Percentiles rank a stretch among this genome's conserved stretches.
These are phyloP conservation scores for Hypoxylon sp. DNA, from an alignment of 2,329 filamentous ascomycete genomes.

Conservation along the genomic window DNA sequence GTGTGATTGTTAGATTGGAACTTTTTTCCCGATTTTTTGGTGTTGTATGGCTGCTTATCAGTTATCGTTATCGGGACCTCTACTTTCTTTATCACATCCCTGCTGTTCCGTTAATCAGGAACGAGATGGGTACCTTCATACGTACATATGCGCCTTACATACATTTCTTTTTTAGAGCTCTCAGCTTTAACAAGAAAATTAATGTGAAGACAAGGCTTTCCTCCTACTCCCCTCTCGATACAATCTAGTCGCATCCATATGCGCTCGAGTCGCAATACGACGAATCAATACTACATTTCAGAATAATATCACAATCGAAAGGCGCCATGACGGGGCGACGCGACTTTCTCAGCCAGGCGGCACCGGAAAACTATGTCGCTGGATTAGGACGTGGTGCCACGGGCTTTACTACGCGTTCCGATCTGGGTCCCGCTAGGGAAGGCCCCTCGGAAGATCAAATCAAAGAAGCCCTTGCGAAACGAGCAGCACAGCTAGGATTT, in stretches of 20 bases:
- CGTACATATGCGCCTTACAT: not conserved
- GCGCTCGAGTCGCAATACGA: not conserved
- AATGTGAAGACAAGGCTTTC: not conserved
- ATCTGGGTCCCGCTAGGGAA: conserved; percentile 92
- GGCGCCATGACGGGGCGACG: conserved; percentile 66
- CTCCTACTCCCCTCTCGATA: not conserved
- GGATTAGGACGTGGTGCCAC: conserved; percentile 97
- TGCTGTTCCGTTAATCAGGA: not conserved
- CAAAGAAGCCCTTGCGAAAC: conserved; percentile 94
- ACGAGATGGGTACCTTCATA: not conserved
- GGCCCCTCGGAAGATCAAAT: conserved; percentile 98
- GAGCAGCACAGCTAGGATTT: conserved; percentile 84
- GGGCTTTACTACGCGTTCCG: conserved; percentile 95
- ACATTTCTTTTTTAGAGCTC: not conserved
- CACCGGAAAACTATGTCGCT: conserved; percentile 89
- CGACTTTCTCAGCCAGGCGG: conserved; percentile 88
- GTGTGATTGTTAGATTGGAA: not conserved
- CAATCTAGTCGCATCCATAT: not conserved
- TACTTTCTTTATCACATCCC: conserved; percentile 5
- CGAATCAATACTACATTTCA: not conserved
- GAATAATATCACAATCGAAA: not conserved
- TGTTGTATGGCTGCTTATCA: conserved; percentile 20
- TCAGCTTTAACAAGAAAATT: not conserved
- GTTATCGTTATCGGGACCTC: conserved; percentile 20
- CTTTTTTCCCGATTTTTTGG: conserved; percentile 27